Evolutionary conservation across 2,329 filamentous ascomycete genomes (phyloP), one percentile per base, ranked within the genome.

Genomic region (Alternaria sp.): DNA sequence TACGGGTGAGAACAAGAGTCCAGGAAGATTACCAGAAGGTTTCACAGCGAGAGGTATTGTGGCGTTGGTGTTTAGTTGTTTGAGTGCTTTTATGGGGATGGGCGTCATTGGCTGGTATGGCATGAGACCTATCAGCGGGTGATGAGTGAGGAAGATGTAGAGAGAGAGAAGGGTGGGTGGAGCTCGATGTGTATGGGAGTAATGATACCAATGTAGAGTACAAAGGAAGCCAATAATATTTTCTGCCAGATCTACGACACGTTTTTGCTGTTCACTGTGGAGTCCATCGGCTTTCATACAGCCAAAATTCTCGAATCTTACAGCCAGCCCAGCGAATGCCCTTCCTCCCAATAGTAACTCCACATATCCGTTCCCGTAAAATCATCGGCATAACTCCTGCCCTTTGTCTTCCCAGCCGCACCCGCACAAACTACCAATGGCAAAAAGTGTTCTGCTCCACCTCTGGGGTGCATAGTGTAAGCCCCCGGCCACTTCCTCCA

Each of bases 1-100:
- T 40, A 65, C 16, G 0, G 76, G 77, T 9, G 71, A 90, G 74
- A 89, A 89, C 57, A 78, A 73, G 36, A 82, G 84, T 2, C 85
- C 87, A 0, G 78, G 76, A 0, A 83, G 80, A 44, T 73, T 94
- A 16, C 91, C 91, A 0, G 83, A 81, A 1, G 92, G 92, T 0
- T 93, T 94, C 75, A 92, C 89, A 0, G 77, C 88, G 0, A 84
- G 85, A 36, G 92, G 92, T 8, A 90, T 91, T 44, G 85, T 93
- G 1, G 92, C 92, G 11, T 79, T 95, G 67, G 89, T 89, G 2
- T 92, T 94, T 73, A 92, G 89, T 71, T 86, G 85, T 64, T 64
- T 93, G 3, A 85, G 85, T 16, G 92, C 91, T 3, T 81, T 93
- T 50, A 68, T 92, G 7, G 92, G 92, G 9, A 83, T 93, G 68